Conservation (phyloP, 768 basidiomycete species). For the Pleurotus ostreatus region DNA sequence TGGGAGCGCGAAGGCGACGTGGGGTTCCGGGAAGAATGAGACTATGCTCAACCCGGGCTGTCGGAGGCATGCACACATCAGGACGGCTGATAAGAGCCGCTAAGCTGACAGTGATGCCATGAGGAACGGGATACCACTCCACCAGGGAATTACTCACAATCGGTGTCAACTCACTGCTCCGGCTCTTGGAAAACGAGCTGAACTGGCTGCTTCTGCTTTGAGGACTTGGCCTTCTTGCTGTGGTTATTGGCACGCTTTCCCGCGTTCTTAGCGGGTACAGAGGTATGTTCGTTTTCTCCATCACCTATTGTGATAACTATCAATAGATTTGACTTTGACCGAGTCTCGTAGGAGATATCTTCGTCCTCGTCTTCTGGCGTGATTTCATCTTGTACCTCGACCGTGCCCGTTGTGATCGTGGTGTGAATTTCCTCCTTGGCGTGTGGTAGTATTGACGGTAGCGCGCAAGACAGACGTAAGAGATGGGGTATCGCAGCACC, state of each 20-base stretch:
- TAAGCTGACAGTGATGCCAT: no score
- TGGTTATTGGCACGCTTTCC: conserved; percentile 2
- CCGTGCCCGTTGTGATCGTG: conserved; percentile 63
- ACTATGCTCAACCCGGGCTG: no score
- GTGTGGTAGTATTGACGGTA: conserved; percentile 72
- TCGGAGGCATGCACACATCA: no score
- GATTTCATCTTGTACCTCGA: conserved; percentile 76
- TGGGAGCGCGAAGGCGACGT: no score
- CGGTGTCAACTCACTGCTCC: conserved; percentile 26
- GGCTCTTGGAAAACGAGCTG: conserved; percentile 36
- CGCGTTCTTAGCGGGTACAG: conserved; percentile 19
- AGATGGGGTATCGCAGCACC: conserved; percentile 88
- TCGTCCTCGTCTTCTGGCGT: conserved; percentile 73
- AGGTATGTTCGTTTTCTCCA: conserved; percentile 46
- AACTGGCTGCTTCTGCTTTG: conserved; percentile 11
- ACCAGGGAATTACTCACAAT: no score
- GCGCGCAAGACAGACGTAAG: conserved; percentile 60
- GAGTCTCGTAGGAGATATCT: conserved; percentile 57
- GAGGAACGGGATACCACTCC: no score
- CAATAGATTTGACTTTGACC: conserved; percentile 67
- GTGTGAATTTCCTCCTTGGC: conserved; percentile 55
- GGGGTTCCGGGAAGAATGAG: no score
- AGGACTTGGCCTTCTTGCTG: not conserved
- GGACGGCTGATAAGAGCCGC: no score
- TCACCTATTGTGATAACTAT: conserved; percentile 60